These are phyloP conservation scores for Colletotrichum euphorbiae DNA, from an alignment of 2,329 filamentous ascomycete genomes.

Conservation along the genomic window DNA sequence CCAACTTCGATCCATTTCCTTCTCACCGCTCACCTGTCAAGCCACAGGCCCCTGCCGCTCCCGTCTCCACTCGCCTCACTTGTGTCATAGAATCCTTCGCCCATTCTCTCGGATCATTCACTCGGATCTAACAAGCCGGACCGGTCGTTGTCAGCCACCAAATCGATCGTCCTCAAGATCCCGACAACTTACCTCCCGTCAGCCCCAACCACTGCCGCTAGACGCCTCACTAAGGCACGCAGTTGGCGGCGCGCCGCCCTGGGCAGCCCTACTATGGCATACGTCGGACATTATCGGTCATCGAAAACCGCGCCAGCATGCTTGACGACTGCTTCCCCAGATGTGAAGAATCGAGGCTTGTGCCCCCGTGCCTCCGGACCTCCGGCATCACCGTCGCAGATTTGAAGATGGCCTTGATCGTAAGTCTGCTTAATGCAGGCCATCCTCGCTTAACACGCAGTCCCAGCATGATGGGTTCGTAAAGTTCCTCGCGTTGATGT, in stretches of 20 bases:
- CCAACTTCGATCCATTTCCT: background rate
- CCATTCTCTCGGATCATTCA: conserved; percentile 21
- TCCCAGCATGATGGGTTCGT: background rate
- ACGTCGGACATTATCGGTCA: conserved; percentile 21
- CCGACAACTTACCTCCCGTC: background rate
- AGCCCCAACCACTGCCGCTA: conserved; percentile 20
- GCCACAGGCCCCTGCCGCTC: conserved; percentile 5
- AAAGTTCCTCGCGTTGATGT: background rate
- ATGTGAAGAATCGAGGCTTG: conserved; percentile 5
- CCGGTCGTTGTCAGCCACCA: conserved; percentile 23
- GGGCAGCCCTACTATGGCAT: conserved; percentile 6
- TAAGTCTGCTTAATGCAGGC: conserved; percentile 8
- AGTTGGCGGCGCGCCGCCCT: background rate
- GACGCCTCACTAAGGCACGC: conserved; percentile 19
- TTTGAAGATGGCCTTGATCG: background rate
- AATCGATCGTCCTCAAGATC: conserved; percentile 11
- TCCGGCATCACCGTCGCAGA: conserved; percentile 13
- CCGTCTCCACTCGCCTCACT: conserved; percentile 18
- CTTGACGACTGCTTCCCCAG: conserved; percentile 1
- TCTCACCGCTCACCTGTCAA: conserved; percentile 16
- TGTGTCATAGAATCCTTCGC: conserved; percentile 12
- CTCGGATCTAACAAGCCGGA: conserved; percentile 23
- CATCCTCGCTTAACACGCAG: background rate
- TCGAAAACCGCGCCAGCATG: background rate
- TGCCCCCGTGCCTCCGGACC: conserved; percentile 15